Conservation (phyloP, 768 basidiomycete species). For the Fomitopsis serialis region DNA sequence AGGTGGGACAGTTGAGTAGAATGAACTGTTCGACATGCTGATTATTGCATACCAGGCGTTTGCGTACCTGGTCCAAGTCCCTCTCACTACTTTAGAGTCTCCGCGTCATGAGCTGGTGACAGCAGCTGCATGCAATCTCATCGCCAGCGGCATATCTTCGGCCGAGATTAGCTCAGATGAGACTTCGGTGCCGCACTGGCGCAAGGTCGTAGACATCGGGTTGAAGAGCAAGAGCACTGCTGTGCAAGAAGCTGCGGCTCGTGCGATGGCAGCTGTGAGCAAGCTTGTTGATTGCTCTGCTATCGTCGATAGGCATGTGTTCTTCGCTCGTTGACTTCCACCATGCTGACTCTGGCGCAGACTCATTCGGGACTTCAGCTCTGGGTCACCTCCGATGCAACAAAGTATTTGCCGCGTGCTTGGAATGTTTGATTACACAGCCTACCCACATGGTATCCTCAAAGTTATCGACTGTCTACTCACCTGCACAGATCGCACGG, state of each 20-base stretch:
- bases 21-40: not conserved
- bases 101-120: conserved; percentile 70
- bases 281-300: conserved; percentile 57
- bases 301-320: conserved; percentile 70
- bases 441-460: conserved; percentile 47
- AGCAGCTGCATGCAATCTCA: conserved; percentile 64
- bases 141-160: conserved; percentile 59
- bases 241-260: conserved; percentile 77
- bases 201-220: conserved; percentile 60
- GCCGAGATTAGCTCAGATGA: conserved; percentile 40
- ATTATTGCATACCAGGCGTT: conserved; percentile 50
- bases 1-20: conserved; percentile 32
- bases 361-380: conserved; percentile 57
- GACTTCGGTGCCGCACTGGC: conserved; percentile 52
- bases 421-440: conserved; percentile 61
- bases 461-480: conserved; percentile 55
- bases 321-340: not conserved
- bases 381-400: conserved; percentile 49
- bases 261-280: conserved; percentile 66
- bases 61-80: conserved; percentile 45
- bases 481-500: conserved; percentile 49
- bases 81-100: conserved; percentile 54
- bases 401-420: conserved; percentile 71
- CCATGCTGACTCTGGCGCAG: conserved; percentile 28
- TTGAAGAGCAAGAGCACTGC: conserved; percentile 57